Evolutionary conservation across 371 early-diverging fungal genomes (phyloP).

Genomic region (Aphelidium insulamus): DNA sequence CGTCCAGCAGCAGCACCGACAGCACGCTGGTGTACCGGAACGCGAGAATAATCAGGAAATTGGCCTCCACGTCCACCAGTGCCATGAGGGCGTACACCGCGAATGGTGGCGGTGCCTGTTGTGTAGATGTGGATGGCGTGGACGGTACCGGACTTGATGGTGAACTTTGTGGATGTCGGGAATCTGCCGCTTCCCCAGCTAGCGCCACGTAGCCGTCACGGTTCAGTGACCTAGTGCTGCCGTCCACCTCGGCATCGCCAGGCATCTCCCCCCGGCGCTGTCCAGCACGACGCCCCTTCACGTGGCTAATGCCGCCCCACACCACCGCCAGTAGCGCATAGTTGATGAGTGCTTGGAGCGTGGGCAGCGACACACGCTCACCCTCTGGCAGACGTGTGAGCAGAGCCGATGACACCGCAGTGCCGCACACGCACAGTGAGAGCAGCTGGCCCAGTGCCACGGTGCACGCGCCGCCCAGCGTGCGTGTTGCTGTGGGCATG

Average conservation of each 20-base stretch:
- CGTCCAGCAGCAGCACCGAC: conserved; percentile 45
- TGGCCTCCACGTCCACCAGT: conserved; percentile 49
- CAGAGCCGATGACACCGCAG: conserved; percentile 29
- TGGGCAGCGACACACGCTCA: conserved; percentile 29
- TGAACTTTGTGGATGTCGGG: neutral
- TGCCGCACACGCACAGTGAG: conserved; percentile 45
- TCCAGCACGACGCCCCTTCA: conserved; percentile 23
- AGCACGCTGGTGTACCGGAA: conserved; percentile 42
- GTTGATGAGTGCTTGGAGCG: conserved; percentile 38
- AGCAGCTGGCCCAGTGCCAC: conserved; percentile 32
- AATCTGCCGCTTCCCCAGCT: neutral
- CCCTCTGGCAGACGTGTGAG: conserved; percentile 24
- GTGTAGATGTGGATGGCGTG: too few relatives aligned
- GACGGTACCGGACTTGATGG: too few relatives aligned
- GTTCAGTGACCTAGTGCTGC: conserved; percentile 14
- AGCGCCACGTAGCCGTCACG: neutral
- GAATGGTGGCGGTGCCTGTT: too few relatives aligned
- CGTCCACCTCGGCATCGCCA: conserved; percentile 22
- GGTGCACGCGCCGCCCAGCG: too few relatives aligned
- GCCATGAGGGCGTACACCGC: conserved; percentile 24
- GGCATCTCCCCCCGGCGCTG: conserved; percentile 14
- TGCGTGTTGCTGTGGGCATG: too few relatives aligned
- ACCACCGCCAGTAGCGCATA: conserved; percentile 37
- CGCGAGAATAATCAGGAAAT: conserved; percentile 51
- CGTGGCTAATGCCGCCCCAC: conserved; percentile 27